These are phyloP conservation scores for Canariomyces notabilis DNA, from an alignment of 2,329 filamentous ascomycete genomes.

Conservation along the genomic window DNA sequence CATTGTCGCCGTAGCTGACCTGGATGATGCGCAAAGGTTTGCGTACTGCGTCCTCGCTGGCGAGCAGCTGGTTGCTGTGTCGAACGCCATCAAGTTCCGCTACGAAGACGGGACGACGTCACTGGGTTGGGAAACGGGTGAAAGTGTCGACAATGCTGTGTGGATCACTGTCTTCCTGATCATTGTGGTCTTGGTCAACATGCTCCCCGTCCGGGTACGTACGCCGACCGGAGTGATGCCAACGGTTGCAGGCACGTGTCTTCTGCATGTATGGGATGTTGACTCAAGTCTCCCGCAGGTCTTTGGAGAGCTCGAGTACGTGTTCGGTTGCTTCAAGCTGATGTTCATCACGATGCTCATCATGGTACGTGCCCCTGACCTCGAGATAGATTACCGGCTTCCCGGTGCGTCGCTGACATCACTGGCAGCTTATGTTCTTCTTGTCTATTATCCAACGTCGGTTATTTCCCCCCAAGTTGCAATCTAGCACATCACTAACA, in stretches of 20 bases:
- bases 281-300: slow-evolving; percentile 13
- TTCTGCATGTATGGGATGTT: slow-evolving; percentile 10
- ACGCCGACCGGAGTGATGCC: background rate
- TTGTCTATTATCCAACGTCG: slow-evolving; percentile 34
- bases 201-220: slow-evolving; percentile 34
- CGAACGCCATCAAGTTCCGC: slow-evolving; percentile 32
- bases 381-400: background rate
- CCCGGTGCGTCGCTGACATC: background rate
- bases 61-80: slow-evolving; percentile 34
- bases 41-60: slow-evolving; percentile 34
- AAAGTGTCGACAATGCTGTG: slow-evolving; percentile 33
- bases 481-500: background rate
- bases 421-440: slow-evolving; percentile 31
- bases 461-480: slow-evolving; percentile 7
- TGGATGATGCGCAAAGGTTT: slow-evolving; percentile 30
- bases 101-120: slow-evolving; percentile 34
- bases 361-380: slow-evolving; percentile 13
- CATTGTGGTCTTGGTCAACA: slow-evolving; percentile 32
- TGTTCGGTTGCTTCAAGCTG: slow-evolving; percentile 36
- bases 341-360: slow-evolving; percentile 34
- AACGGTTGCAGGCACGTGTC: background rate
- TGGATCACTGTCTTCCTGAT: slow-evolving; percentile 36
- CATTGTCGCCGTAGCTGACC: too few relatives aligned
- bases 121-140: slow-evolving; percentile 31
- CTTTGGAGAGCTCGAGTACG: slow-evolving; percentile 35